Evolutionary conservation across 2,329 filamentous ascomycete species (phyloP).

Genomic region (Chalara sp.): DNA sequence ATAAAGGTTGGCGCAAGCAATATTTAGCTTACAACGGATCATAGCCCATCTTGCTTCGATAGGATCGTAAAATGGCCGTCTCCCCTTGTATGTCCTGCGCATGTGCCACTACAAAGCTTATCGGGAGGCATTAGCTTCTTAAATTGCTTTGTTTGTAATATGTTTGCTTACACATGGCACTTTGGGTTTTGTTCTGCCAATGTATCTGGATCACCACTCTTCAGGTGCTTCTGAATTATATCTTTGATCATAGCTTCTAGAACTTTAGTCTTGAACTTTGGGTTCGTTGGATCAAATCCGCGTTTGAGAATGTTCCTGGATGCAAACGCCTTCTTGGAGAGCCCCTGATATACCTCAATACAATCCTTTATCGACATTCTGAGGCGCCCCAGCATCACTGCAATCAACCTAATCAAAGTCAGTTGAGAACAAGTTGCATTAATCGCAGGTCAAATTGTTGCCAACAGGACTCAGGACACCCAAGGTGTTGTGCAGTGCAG

Average conservation of each 20-base stretch:
- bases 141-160: too few species aligned
- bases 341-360: neutral
- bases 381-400: neutral
- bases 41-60: too few species aligned
- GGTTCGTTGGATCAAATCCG: neutral
- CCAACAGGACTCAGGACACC: too few species aligned
- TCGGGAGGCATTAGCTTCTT: too few species aligned
- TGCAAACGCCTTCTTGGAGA: neutral
- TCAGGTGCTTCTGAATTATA: too few species aligned
- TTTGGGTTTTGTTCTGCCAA: too few species aligned
- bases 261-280: neutral
- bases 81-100: neutral
- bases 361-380: neutral
- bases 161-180: neutral
- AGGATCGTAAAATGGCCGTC: neutral
- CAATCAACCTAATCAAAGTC: neutral
- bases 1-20: too few species aligned
- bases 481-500: too few species aligned
- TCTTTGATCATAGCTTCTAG: neutral
- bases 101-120: neutral
- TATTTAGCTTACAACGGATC: too few species aligned
- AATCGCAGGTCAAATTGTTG: too few species aligned
- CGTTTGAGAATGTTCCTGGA: neutral
- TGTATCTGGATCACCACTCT: too few species aligned
- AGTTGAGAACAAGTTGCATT: too few species aligned